Conservation (phyloP, 2,329 filamentous ascomycete species). For the Aureobasidium sp. region DNA sequence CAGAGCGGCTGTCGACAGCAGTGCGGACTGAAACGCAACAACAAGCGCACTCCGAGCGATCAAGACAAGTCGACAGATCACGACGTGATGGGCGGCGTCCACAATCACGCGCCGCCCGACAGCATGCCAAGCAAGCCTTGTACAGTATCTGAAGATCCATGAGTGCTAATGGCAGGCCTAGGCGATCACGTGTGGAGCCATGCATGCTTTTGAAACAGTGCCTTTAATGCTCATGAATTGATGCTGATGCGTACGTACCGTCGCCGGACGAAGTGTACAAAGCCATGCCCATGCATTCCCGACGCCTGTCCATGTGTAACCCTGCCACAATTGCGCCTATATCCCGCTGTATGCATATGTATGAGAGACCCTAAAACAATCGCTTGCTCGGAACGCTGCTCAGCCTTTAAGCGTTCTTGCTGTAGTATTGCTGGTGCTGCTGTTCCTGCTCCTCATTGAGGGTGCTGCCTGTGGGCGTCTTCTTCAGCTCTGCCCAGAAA, state of each 20-base stretch:
- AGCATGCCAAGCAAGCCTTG: constrained; percentile 9
- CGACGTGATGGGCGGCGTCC: constrained; percentile 5
- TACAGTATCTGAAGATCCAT: background rate
- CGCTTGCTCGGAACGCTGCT: background rate
- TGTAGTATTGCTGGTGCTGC: constrained; percentile 32
- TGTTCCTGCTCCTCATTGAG: constrained; percentile 24
- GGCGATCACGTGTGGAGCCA: constrained; percentile 10
- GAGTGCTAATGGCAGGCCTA: background rate
- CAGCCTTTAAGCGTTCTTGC: constrained; percentile 12
- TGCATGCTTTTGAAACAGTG: background rate
- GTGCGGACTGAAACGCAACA: background rate
- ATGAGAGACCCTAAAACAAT: background rate
- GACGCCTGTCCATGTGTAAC: background rate
- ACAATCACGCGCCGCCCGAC: constrained; percentile 9
- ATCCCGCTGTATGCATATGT: constrained; percentile 1
- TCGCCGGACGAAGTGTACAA: constrained; percentile 10
- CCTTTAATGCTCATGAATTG: background rate
- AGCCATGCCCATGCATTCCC: background rate
- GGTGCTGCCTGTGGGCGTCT: constrained; percentile 21
- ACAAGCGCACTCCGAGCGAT: background rate
- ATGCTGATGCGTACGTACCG: constrained; percentile 4
- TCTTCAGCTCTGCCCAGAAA: constrained; percentile 54
- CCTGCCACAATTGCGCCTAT: constrained; percentile 5
- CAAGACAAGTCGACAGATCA: constrained; percentile 5
- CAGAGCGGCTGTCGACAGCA: background rate